These are phyloP conservation scores for Parasarocladium wereldwijsianum DNA, from an alignment of 2,329 filamentous ascomycete species.

Conservation along the genomic window DNA sequence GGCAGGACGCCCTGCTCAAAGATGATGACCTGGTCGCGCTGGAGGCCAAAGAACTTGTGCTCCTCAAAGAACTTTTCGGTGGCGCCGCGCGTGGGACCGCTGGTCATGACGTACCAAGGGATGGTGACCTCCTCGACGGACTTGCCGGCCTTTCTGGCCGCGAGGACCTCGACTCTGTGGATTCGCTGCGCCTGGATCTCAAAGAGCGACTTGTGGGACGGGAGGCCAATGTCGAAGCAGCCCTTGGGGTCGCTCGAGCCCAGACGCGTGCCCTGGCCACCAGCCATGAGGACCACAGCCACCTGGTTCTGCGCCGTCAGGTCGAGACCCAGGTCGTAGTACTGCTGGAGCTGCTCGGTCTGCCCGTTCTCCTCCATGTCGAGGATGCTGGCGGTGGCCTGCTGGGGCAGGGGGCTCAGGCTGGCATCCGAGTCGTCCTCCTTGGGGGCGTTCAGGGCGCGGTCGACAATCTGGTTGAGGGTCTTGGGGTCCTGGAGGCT, in stretches of 20 bases:
- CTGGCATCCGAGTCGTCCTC: constrained; percentile 31
- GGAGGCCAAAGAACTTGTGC: constrained; percentile 80
- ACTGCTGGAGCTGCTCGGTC: constrained; percentile 60
- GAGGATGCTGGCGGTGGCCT: constrained; percentile 77
- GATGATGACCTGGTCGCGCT: constrained; percentile 72
- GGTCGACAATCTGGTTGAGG: constrained; percentile 78
- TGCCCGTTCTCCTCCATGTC: constrained; percentile 69
- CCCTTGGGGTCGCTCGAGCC: constrained; percentile 95
- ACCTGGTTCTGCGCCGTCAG: constrained; percentile 65
- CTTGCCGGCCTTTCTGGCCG: constrained; percentile 48
- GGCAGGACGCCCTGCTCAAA: constrained; percentile 96
- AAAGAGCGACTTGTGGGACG: constrained; percentile 88
- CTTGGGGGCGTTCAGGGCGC: constrained; percentile 65
- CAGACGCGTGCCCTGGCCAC: constrained; percentile 86
- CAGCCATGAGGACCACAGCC: constrained; percentile 87
- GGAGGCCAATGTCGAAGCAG: constrained; percentile 91
- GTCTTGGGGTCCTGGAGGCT: constrained; percentile 69
- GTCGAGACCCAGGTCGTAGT: constrained; percentile 73
- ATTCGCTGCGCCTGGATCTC: constrained; percentile 96
- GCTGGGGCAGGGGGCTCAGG: constrained; percentile 78
- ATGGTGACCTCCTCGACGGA: constrained; percentile 41
- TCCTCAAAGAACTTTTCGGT: constrained; percentile 91
- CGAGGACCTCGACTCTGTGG: constrained; percentile 67
- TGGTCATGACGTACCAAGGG: constrained; percentile 99
- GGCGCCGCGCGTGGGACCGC: constrained; percentile 76